These are phyloP conservation scores for Penicillium longicatenatum DNA, from an alignment of 495 filamentous ascomycete species.

Conservation along the genomic window DNA sequence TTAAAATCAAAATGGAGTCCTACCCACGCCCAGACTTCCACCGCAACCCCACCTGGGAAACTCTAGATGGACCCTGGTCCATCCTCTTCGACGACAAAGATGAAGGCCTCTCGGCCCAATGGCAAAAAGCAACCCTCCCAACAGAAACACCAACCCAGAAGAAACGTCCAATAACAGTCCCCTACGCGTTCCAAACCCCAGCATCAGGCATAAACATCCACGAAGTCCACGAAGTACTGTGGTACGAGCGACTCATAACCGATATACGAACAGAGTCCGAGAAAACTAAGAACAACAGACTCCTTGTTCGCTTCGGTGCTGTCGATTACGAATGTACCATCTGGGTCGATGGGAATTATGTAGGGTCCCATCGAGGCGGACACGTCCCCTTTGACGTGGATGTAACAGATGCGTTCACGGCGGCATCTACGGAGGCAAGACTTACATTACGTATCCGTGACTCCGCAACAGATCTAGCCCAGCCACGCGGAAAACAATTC, in stretches of 20 bases:
- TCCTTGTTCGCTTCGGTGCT: slow-evolving; percentile 39
- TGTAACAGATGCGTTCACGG: slow-evolving; percentile 26
- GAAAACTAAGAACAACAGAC: slow-evolving; percentile 13
- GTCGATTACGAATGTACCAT: slow-evolving; percentile 41
- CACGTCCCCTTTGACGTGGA: slow-evolving; percentile 43
- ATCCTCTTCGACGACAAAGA: slow-evolving; percentile 62
- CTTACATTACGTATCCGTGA: slow-evolving; percentile 35
- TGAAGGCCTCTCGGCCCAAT: slow-evolving; percentile 40
- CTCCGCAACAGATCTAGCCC: slow-evolving; percentile 36
- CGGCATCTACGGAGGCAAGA: slow-evolving; percentile 6
- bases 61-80: slow-evolving; percentile 57
- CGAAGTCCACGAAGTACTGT: slow-evolving; percentile 59
- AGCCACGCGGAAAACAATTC: slow-evolving; percentile 44
- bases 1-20: slow-evolving; percentile 23
- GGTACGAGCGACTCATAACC: slow-evolving; percentile 55
- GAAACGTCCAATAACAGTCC: slow-evolving; percentile 53
- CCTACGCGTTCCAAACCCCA: slow-evolving; percentile 59
- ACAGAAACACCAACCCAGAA: slow-evolving; percentile 9
- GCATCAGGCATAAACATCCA: slow-evolving; percentile 56
- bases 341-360: slow-evolving; percentile 31
- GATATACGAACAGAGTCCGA: slow-evolving; percentile 45
- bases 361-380: slow-evolving; percentile 36
- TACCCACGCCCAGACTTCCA: slow-evolving; percentile 57
- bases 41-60: slow-evolving; percentile 50
- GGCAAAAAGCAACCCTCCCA: slow-evolving; percentile 31